Evolutionary conservation across 371 early-diverging fungal species (phyloP), one percentile per base, ranked within the genome.

Genomic region (Cokeromyces recurvatus): DNA sequence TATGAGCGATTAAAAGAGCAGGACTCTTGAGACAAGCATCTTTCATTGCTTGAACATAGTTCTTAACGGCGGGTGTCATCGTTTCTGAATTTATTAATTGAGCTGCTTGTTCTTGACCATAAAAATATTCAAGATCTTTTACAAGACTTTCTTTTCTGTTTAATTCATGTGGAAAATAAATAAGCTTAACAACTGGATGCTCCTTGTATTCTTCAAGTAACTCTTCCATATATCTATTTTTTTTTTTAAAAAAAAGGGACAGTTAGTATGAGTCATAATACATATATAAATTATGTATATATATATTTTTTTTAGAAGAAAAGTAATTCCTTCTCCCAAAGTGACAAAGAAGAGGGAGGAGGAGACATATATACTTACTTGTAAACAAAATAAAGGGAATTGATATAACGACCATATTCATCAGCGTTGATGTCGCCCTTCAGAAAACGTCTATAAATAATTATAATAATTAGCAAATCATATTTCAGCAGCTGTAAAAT

Each of bases 161-260:
- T 16, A 83, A 62, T 50, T 81, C 81, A 7, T 49, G 39, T 16
- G 80, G 80, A 62, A 79, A 83, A 56, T 78, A 66, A 38, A 83
- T 73, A 12, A 72, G 51, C 11, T 62, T 62, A 38, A 83, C 56
- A 20, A 67, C 72, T 25, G 64, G 63, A 39, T 75, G 64, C 11
- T 72, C 64, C 52, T 77, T 70, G 62, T 77, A 41, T 55, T 72
- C 42, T 21, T 78, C 78, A 23, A 83, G 46, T 12, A 76, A 63
- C 9, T 38, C 55, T 51, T 83, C 83, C 62, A 83, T 71, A 15
- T 74, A 53, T 10, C 74, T 74, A 24, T n/a, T n/a, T n/a, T n/a
- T n/a, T n/a, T n/a, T n/a, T n/a, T n/a, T n/a, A n/a, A n/a, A 31
- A 3, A 7, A 6, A 17, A 17, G 3, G 3, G 6, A 21, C n/a